phyloP scores from a whole-genome alignment of 2,329 filamentous ascomycete species.

The Diaporthe sp. region DNA sequence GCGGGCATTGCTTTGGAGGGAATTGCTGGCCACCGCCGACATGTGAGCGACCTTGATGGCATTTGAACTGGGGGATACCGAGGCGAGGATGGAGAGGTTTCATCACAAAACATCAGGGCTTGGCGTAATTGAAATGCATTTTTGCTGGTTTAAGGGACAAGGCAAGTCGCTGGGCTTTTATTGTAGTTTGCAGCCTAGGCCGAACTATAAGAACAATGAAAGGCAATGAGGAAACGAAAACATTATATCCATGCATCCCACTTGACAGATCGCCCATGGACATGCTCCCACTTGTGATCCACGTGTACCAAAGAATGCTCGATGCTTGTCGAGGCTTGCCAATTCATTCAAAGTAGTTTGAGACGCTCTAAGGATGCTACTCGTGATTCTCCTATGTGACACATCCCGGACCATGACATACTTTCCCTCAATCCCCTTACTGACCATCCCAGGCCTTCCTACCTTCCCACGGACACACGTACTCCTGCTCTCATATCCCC shows the following conservation, averaged over 20 bases:
- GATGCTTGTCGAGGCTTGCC: neutral
- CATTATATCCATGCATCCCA: slow-evolving; percentile 12
- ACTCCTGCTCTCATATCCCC: neutral
- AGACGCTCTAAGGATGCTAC: slow-evolving; percentile 4
- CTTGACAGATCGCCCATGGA: neutral
- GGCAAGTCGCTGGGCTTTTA: slow-evolving; percentile 38
- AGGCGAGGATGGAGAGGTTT: slow-evolving; percentile 32
- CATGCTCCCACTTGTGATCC: neutral
- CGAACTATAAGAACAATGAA: slow-evolving; percentile 38
- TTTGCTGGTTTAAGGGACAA: slow-evolving; percentile 43
- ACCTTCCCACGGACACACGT: neutral
- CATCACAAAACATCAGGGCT: slow-evolving; percentile 41
- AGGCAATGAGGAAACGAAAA: slow-evolving; percentile 37
- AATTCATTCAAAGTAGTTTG: neutral
- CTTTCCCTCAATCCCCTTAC: too few relatives aligned
- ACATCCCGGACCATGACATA: neutral
- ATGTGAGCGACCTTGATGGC: slow-evolving; percentile 32
- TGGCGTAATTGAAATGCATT: slow-evolving; percentile 43
- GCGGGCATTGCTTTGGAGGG: slow-evolving; percentile 28
- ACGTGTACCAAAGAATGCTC: neutral
- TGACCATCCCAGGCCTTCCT: neutral
- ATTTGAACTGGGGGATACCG: slow-evolving; percentile 27
- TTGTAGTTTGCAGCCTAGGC: slow-evolving; percentile 33
- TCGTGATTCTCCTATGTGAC: neutral
- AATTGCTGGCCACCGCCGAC: slow-evolving; percentile 13